Percentiles rank a stretch among this genome's conserved stretches.
phyloP scores from a whole-genome alignment of 2,329 filamentous ascomycete genomes.

The Amesomyces nigricolor region DNA sequence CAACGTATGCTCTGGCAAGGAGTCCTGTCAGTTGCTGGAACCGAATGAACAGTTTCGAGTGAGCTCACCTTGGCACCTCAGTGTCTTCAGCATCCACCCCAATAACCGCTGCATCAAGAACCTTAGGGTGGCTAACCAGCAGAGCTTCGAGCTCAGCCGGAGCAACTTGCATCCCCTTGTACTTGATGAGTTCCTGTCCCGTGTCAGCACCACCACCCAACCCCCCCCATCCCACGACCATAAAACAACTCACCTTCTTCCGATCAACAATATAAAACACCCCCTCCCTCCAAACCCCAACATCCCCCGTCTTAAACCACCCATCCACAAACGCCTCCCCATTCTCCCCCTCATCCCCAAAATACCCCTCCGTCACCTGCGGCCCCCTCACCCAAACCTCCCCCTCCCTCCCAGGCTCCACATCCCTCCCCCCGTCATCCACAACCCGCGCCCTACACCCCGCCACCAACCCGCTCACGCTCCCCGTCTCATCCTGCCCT shows the following conservation, averaged over 20 bases:
- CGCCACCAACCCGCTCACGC: constrained; percentile 39
- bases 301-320: constrained; percentile 78
- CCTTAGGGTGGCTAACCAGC: constrained; percentile 36
- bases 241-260: constrained; percentile 49
- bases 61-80: constrained; percentile 48
- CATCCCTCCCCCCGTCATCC: constrained; percentile 37
- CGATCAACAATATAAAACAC: constrained; percentile 76
- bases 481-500: constrained; percentile 37
- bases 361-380: constrained; percentile 66
- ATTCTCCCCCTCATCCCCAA: constrained; percentile 62
- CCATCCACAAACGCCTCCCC: constrained; percentile 49
- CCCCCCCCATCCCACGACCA: background rate
- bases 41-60: constrained; percentile 18
- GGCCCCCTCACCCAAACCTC: constrained; percentile 64
- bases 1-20: constrained; percentile 23
- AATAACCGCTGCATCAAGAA: constrained; percentile 56
- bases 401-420: constrained; percentile 40
- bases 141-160: constrained; percentile 57
- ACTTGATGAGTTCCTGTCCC: constrained; percentile 53
- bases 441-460: constrained; percentile 35
- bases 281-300: constrained; percentile 62
- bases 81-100: constrained; percentile 45
- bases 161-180: constrained; percentile 61
- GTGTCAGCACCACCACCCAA: background rate
- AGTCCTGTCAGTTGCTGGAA: background rate